These are phyloP conservation scores for Buddleja alternifolia DNA, from an alignment of 257 asterid species.

Conservation along the genomic window DNA sequence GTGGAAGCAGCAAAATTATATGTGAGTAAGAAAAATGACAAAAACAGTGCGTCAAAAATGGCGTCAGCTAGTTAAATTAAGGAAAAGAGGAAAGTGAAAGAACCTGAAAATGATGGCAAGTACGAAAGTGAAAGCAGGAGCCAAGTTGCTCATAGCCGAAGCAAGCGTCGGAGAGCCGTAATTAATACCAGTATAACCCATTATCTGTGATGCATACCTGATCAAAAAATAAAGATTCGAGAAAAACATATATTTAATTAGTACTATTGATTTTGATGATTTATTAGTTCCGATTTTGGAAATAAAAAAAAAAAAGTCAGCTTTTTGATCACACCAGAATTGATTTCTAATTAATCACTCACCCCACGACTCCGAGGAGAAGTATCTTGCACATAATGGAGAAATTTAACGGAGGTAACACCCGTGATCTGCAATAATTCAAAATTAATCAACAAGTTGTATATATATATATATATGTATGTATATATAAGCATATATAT, in stretches of 20 bases:
- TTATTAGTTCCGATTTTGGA: background rate
- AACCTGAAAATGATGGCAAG: constrained; percentile 71
- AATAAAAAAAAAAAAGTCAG: background rate
- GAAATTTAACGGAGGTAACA: constrained; percentile 56
- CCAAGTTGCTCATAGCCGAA: constrained; percentile 82
- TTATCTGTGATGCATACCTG: constrained; percentile 69
- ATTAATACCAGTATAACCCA: constrained; percentile 69
- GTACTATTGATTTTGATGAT: no score
- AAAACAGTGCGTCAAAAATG: background rate
- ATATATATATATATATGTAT: no score
- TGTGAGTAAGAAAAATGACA: background rate
- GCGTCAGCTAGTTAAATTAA: background rate
- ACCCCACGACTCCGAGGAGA: constrained; percentile 81
- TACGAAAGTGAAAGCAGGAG: constrained; percentile 80
- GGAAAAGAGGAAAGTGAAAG: background rate
- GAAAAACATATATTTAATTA: background rate
- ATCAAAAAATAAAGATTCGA: background rate
- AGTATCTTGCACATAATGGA: constrained; percentile 58
- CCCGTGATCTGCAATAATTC: constrained; percentile 52
- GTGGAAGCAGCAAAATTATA: background rate
- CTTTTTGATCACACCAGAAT: background rate
- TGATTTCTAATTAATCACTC: constrained; percentile 18
- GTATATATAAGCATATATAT: no score
- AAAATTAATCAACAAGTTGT: no score
- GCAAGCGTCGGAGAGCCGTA: constrained; percentile 84